Base-by-base conservation (phyloP, 2,329 filamentous ascomycete genomes). In the Calonectria pseudoturangicola region DNA sequence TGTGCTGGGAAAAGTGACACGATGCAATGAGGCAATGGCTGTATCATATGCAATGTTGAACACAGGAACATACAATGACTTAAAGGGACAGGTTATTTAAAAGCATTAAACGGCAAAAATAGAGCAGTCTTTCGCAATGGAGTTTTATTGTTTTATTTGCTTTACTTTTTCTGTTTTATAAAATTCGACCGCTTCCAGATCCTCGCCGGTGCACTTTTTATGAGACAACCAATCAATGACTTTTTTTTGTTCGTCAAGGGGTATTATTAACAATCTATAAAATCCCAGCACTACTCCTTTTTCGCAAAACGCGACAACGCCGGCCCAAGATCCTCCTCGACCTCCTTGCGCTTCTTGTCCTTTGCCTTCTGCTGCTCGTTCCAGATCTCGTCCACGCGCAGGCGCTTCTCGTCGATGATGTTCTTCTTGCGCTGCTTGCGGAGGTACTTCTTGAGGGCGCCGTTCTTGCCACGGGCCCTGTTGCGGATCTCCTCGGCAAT, bases 351-450 rank as follows among this genome's bases (percentile, higher is more conserved):
- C 85, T 90, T 89, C 80, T 91, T 89, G 78, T 93, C 86, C 80
- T 89, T 92, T 80, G 92, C 90, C 82, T 92, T 90, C 78, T 93
- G 90, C 83, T 91, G 91, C 83, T 93, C 91, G 77, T 93, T 92
- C 87, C 93, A 92, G 82, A 98, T 88, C 85, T 95, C 94, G 83
- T 98, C 94, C 60, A 96, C 93, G 82, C 93, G 92, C 84, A 98
- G 85, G 82, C 94, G 93, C 90, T 96, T 96, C 89, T 98, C 97
- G 87, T 99, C 97, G 83, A 99, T 95, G 71, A 99, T 91, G 83
- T 98, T 98, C 89, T 93, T 95, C 81, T 93, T 93, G 56, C 95
- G 92, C 87, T 97, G 96, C 91, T 98, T 98, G 77, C 97, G 89
- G 81, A 98, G 85, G 82, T 97, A 96, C 83, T 96, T 95, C 81